Conservation (phyloP, 768 basidiomycete genomes). For the Dendrothele bispora region DNA sequence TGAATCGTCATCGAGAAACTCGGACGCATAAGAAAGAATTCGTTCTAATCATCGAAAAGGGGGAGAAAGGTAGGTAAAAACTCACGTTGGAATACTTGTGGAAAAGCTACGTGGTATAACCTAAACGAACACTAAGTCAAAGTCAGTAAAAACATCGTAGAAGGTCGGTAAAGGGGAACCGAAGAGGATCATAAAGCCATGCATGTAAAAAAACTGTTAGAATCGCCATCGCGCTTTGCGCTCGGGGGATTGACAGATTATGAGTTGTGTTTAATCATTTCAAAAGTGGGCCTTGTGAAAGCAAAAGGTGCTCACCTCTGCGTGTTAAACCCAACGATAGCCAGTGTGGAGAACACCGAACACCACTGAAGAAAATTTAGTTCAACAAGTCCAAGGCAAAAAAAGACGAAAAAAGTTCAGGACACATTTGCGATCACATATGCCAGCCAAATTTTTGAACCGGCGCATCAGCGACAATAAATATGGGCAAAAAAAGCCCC, state of each 20-base stretch:
- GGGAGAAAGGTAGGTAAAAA: not conserved
- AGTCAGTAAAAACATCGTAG: no score
- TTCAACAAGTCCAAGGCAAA: constrained; percentile 9
- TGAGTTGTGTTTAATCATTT: constrained; percentile 32
- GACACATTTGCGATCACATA: constrained; percentile 51
- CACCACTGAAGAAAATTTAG: constrained; percentile 4
- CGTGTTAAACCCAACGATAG: not conserved
- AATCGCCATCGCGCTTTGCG: constrained; percentile 27
- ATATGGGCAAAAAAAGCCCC: constrained; percentile 48
- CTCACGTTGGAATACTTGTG: no score
- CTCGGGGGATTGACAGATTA: constrained; percentile 61
- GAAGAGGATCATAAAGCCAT: constrained; percentile 8
- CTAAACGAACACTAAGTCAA: no score
- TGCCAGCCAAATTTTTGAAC: constrained; percentile 13
- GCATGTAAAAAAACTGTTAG: constrained; percentile 11
- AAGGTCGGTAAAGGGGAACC: not conserved
- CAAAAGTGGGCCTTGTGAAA: constrained; percentile 7
- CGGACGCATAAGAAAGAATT: constrained; percentile 43
- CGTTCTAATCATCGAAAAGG: constrained; percentile 31
- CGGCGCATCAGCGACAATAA: constrained; percentile 72
- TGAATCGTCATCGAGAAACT: constrained; percentile 26
- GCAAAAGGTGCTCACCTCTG: not conserved
- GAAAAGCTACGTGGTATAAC: no score
- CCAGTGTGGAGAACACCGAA: not conserved
- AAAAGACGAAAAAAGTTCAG: constrained; percentile 36